Conservation (phyloP, 2,329 filamentous ascomycete species). For the Penicillium thymicola region DNA sequence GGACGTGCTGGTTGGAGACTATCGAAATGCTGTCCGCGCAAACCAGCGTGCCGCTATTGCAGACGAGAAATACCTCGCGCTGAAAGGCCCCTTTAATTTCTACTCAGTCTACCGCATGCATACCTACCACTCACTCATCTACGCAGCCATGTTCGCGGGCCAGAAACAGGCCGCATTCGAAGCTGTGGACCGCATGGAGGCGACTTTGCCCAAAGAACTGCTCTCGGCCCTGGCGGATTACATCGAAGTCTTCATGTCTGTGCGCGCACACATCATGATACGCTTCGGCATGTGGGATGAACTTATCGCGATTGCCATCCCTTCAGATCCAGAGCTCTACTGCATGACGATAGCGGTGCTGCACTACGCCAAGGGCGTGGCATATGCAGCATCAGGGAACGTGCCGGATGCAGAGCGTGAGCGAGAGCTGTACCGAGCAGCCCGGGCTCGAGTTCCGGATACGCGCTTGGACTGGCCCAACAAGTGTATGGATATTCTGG, state of each 20-base stretch:
- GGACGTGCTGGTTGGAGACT: conserved; percentile 70
- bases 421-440: conserved; percentile 50
- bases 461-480: conserved; percentile 69
- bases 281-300: conserved; percentile 72
- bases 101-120: conserved; percentile 75
- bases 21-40: conserved; percentile 61
- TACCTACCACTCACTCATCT: conserved; percentile 71
- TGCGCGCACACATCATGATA: conserved; percentile 66
- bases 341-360: conserved; percentile 66
- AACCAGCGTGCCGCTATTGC: conserved; percentile 65
- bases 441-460: conserved; percentile 52
- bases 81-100: conserved; percentile 62
- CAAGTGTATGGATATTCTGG: conserved; percentile 60
- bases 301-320: conserved; percentile 56
- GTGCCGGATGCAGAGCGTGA: conserved; percentile 55
- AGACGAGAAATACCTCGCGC: conserved; percentile 63
- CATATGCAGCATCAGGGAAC: conserved; percentile 57
- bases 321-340: conserved; percentile 60
- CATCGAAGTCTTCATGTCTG: conserved; percentile 67
- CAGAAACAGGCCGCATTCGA: conserved; percentile 61
- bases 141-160: conserved; percentile 74
- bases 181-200: conserved; percentile 58
- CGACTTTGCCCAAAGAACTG: conserved; percentile 60
- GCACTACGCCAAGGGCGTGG: conserved; percentile 67
- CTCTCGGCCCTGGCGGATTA: conserved; percentile 77